Evolutionary conservation across 2,329 filamentous ascomycete genomes (phyloP).

Genomic region (Cordyceps fumosorosea): DNA sequence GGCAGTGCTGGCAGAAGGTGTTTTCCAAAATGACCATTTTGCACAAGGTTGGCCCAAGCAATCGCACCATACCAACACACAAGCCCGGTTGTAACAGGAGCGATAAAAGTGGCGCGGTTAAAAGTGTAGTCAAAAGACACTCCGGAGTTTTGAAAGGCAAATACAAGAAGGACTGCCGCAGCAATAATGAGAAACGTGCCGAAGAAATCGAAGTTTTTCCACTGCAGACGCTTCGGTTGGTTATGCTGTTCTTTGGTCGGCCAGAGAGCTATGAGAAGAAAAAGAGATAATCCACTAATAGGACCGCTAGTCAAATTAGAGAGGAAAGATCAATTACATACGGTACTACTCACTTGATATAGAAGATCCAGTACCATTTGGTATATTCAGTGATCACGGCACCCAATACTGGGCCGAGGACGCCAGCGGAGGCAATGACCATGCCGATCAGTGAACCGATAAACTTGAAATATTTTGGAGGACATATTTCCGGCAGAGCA

Average conservation of each 20-base stretch:
- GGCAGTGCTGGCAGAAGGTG: constrained; percentile 38
- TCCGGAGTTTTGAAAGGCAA: constrained; percentile 49
- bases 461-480: constrained; percentile 31
- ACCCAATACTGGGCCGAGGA: constrained; percentile 46
- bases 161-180: constrained; percentile 49
- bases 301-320: constrained; percentile 35
- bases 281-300: constrained; percentile 39
- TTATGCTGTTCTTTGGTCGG: constrained; percentile 35
- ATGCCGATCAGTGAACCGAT: constrained; percentile 43
- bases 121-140: constrained; percentile 31
- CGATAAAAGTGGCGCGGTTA: constrained; percentile 31
- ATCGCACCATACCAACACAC: constrained; percentile 23
- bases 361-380: constrained; percentile 51
- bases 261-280: constrained; percentile 44
- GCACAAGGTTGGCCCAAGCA: constrained; percentile 23
- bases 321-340: constrained; percentile 3
- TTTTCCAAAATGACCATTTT: constrained; percentile 10
- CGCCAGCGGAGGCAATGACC: constrained; percentile 41
- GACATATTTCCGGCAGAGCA: constrained; percentile 44
- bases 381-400: constrained; percentile 43
- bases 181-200: constrained; percentile 48
- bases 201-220: constrained; percentile 46
- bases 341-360: constrained; percentile 47
- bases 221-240: constrained; percentile 33
- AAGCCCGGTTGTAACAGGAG: constrained; percentile 24